Percentiles rank a stretch among this genome's conserved stretches.
phyloP scores from a whole-genome alignment of 371 early-diverging fungal genomes.

The Sporodiniella umbellata region DNA sequence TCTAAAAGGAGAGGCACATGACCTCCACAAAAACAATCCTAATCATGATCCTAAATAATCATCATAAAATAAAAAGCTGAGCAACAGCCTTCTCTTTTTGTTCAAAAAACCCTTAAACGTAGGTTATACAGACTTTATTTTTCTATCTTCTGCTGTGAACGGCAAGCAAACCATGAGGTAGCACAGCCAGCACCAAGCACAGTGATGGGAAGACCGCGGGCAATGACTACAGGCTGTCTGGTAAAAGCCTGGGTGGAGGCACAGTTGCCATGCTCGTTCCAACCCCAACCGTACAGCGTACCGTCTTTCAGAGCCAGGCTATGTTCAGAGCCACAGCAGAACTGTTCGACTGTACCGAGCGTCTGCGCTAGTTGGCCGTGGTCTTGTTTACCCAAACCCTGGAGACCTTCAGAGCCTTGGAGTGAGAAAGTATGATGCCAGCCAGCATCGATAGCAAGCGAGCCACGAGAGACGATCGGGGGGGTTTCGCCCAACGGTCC shows the following conservation, averaged over 20 bases:
- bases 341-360: slow-evolving; percentile 23
- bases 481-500: slow-evolving; percentile 34
- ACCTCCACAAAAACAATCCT: too few species aligned
- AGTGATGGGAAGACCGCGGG: not conserved
- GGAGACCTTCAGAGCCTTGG: slow-evolving; percentile 36
- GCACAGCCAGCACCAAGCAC: slow-evolving; percentile 27
- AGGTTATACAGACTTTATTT: too few species aligned
- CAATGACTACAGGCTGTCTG: not conserved
- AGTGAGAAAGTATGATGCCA: slow-evolving; percentile 59
- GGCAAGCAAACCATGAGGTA: slow-evolving; percentile 25
- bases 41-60: too few species aligned
- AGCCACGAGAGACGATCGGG: slow-evolving; percentile 6
- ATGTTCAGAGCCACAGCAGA: slow-evolving; percentile 82
- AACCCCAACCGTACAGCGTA: slow-evolving; percentile 76
- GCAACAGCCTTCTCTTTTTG: too few species aligned
- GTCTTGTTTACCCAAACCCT: slow-evolving; percentile 71
- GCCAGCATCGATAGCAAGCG: slow-evolving; percentile 52
- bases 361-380: slow-evolving; percentile 58
- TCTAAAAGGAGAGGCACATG: too few species aligned
- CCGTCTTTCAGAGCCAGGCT: slow-evolving; percentile 47
- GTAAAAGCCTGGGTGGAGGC: slow-evolving; percentile 36
- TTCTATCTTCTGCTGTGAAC: too few species aligned
- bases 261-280: slow-evolving; percentile 95
- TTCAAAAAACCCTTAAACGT: too few species aligned
- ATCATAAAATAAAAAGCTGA: too few species aligned